Evolutionary conservation across 495 filamentous ascomycete species (phyloP).

Genomic region (Umbilicaria muhlenbergii): DNA sequence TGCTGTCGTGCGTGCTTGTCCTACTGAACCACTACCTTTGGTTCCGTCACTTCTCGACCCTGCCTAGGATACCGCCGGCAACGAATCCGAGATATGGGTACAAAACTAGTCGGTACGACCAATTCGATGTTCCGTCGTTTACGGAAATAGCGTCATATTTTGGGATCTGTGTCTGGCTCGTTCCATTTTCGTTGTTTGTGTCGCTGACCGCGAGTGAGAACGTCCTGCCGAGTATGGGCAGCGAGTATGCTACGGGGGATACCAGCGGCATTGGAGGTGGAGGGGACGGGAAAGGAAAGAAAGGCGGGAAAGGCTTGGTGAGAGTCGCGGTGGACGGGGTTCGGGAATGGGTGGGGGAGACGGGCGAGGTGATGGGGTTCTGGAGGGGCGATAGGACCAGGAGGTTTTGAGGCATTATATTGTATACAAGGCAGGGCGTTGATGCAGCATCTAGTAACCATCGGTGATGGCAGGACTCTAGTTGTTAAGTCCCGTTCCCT

Average conservation of each 20-base stretch:
- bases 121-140: constrained; percentile 65
- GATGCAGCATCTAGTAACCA: background rate
- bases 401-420: constrained; percentile 20
- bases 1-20: constrained; percentile 73
- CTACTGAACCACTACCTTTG: constrained; percentile 89
- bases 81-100: constrained; percentile 9
- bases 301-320: constrained; percentile 56
- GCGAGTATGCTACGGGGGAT: constrained; percentile 46
- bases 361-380: constrained; percentile 55
- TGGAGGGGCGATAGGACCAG: constrained; percentile 39
- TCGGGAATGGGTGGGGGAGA: constrained; percentile 56
- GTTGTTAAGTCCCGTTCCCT: too few species aligned
- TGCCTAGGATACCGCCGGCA: constrained; percentile 17
- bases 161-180: constrained; percentile 89
- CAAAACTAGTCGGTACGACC: constrained; percentile 31
- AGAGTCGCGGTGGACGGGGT: constrained; percentile 75
- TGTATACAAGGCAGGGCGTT: background rate
- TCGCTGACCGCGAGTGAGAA: constrained; percentile 87
- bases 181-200: constrained; percentile 91
- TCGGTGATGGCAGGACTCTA: background rate
- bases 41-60: constrained; percentile 81
- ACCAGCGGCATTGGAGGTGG: constrained; percentile 28
- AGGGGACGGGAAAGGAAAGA: constrained; percentile 36
- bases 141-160: constrained; percentile 95
- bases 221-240: constrained; percentile 75